Evolutionary conservation across 2,329 filamentous ascomycete species (phyloP), one percentile per base, ranked within the genome.

Genomic region (Raffaelea arxii): DNA sequence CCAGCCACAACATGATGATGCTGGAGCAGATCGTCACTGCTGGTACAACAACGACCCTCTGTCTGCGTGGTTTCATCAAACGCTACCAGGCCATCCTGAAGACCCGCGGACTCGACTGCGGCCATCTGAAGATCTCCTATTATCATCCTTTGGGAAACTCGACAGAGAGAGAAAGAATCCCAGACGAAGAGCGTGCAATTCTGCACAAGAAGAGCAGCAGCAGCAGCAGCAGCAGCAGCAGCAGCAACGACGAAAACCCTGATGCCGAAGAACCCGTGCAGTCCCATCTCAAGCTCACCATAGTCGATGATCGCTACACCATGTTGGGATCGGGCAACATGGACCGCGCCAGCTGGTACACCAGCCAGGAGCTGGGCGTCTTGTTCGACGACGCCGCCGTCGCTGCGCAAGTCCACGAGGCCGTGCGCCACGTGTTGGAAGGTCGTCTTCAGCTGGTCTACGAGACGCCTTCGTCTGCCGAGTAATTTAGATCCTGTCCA

Each of bases 331-430:
- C 84, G 18, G 86, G 86, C 1, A 94, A 94, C 59, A 78, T 90
- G 72, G 87, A 94, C 63, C 75, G 86, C 1, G 86, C 87, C 7
- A 90, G 84, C 59, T 92, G 85, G 84, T 90, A 78, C 63, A 92
- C 87, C 5, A 90, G 84, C 60, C 87, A 92, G 63, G 87, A 94
- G 64, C 66, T 92, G 21, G 86, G 86, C 1, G 68, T 92, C 25
- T 56, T 80, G 36, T 73, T 80, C 46, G 64, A 72, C 39, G 64
- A 62, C 25, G 44, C 36, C 2, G 53, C 54, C 0, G 58, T 71
- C 39, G 65, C 63, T 4, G 49, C 39, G 1, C 43, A 46, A 4
- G 54, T 70, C 22, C 58, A 55, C 43, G 49, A 54, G 1, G 55
- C 56, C 2, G 59, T 68, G 25, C 54, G 59, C 3, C 49, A 52